Percentiles rank a stretch among this genome's conserved stretches.
Evolutionary conservation across 2,329 filamentous ascomycete species (phyloP).

Genomic region (Phoma herbarum): DNA sequence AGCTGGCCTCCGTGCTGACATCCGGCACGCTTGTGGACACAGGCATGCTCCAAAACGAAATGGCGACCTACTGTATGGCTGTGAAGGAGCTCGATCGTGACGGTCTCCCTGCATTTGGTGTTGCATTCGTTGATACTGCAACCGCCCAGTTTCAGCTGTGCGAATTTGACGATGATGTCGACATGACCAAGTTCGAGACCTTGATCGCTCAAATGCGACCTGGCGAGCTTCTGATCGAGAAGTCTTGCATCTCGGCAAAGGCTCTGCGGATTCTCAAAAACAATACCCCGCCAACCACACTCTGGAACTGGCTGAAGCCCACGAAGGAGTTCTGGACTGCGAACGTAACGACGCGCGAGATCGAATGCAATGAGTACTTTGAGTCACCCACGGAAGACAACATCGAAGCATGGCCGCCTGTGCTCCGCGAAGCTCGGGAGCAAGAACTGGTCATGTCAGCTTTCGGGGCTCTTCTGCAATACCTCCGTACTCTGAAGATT

Average conservation of each 20-base stretch:
- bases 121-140: conserved; percentile 93
- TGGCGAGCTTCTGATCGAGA: conserved; percentile 88
- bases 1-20: conserved; percentile 90
- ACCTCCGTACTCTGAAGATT: conserved; percentile 83
- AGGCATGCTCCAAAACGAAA: conserved; percentile 96
- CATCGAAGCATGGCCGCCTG: conserved; percentile 78
- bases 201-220: conserved; percentile 92
- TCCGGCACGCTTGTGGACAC: conserved; percentile 93
- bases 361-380: conserved; percentile 84
- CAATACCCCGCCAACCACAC: conserved; percentile 88
- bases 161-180: conserved; percentile 88
- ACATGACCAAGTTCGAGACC: conserved; percentile 96
- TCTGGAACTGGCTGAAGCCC: conserved; percentile 93
- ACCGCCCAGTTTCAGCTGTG: conserved; percentile 96
- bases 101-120: conserved; percentile 82
- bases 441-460: conserved; percentile 90
- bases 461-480: conserved; percentile 86
- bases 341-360: conserved; percentile 80
- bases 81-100: conserved; percentile 79
- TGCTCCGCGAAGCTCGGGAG: conserved; percentile 74
- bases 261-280: conserved; percentile 94
- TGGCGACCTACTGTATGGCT: conserved; percentile 94
- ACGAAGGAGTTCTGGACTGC: conserved; percentile 90
- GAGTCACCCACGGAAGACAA: conserved; percentile 64
- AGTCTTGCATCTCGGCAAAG: conserved; percentile 81